Evolutionary conservation across 257 asterid species (phyloP).

Genomic region (Nyctanthes arbortristis): DNA sequence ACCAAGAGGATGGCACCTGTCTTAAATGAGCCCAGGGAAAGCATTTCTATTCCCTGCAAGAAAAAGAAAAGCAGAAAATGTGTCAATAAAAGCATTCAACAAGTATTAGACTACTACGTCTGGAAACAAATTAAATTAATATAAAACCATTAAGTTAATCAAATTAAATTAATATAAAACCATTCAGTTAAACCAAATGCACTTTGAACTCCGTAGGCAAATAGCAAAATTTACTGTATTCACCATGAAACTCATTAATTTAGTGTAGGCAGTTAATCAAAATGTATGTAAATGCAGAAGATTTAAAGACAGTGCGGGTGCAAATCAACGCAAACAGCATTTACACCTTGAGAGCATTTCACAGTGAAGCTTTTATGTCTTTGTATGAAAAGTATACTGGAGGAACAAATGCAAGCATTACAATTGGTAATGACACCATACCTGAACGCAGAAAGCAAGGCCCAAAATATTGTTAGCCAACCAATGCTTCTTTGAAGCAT

Average conservation of each 20-base stretch:
- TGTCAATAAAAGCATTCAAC: background rate
- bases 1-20: conserved; percentile 98
- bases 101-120: too few species aligned
- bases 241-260: background rate
- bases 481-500: conserved; percentile 97
- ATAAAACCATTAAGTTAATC: background rate
- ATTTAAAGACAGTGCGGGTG: background rate
- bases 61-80: conserved; percentile 1
- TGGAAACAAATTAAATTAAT: too few species aligned
- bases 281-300: background rate
- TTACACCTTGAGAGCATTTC: background rate
- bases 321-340: background rate
- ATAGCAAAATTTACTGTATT: background rate
- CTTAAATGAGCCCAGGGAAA: conserved; percentile 95
- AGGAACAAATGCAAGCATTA: background rate
- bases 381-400: background rate
- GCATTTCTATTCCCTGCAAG: conserved; percentile 93
- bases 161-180: background rate
- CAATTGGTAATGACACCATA: conserved; percentile 23
- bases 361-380: conserved; percentile 9
- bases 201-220: background rate
- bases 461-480: conserved; percentile 94
- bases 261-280: background rate
- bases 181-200: background rate
- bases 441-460: conserved; percentile 97